Evolutionary conservation across 2,329 filamentous ascomycete species (phyloP).

Genomic region (Trichoderma guizhouense): DNA sequence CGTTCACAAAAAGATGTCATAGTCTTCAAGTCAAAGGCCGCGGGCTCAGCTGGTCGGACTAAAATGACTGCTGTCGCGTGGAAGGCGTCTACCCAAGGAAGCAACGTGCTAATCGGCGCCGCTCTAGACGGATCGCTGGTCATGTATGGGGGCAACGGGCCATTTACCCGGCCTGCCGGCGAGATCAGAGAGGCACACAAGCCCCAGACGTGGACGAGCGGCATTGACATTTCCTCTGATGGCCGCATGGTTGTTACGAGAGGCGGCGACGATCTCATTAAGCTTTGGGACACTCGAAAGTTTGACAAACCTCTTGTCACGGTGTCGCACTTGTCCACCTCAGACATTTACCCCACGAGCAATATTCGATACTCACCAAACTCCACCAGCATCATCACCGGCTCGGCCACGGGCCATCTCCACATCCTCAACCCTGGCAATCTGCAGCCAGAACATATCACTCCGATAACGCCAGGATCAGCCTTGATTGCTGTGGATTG

Average conservation of each 20-base stretch:
- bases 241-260: conserved; percentile 86
- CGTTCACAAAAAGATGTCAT: conserved; percentile 89
- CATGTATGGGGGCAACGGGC: conserved; percentile 89
- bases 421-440: conserved; percentile 94
- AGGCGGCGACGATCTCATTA: conserved; percentile 88
- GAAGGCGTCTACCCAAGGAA: conserved; percentile 72
- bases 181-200: conserved; percentile 83
- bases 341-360: conserved; percentile 75
- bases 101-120: conserved; percentile 73
- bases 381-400: conserved; percentile 80
- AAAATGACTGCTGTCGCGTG: conserved; percentile 92
- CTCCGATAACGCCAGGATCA: conserved; percentile 80
- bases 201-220: conserved; percentile 83
- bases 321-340: conserved; percentile 75
- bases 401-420: conserved; percentile 79
- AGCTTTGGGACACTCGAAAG: conserved; percentile 94
- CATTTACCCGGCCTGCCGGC: conserved; percentile 74
- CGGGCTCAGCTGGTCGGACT: conserved; percentile 82
- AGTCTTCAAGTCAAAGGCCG: conserved; percentile 89
- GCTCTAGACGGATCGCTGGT: conserved; percentile 86
- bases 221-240: conserved; percentile 85
- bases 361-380: conserved; percentile 90
- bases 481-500: conserved; percentile 82
- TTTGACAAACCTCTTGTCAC: conserved; percentile 87
- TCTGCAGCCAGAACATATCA: conserved; percentile 76